Conservation (phyloP, 345 rosid species). For the Erucastrum elatum region DNA sequence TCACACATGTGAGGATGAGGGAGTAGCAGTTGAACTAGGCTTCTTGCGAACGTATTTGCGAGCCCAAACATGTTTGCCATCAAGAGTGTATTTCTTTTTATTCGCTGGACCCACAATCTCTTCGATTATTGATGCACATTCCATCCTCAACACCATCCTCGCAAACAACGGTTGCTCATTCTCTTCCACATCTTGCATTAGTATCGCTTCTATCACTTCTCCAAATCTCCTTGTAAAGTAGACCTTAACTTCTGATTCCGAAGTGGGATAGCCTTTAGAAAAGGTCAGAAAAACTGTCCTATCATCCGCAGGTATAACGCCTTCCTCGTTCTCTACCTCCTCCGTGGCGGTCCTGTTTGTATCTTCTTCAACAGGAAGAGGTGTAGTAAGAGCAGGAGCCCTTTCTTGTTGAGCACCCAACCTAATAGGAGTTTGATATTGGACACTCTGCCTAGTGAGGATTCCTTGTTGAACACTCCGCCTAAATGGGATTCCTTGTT, state of each 20-base stretch:
- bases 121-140: constrained; percentile 1
- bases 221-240: constrained; percentile 56
- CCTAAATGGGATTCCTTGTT: no score
- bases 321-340: not conserved
- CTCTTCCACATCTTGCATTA: constrained; percentile 49
- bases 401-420: not conserved
- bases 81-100: constrained; percentile 60
- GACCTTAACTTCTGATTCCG: constrained; percentile 49
- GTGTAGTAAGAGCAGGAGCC: not conserved
- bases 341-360: not conserved
- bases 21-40: not conserved
- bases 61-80: constrained; percentile 82
- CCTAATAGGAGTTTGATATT: not conserved
- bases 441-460: not conserved
- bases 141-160: constrained; percentile 42
- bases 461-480: not conserved
- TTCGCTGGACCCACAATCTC: constrained; percentile 36
- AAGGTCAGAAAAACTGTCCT: constrained; percentile 70
- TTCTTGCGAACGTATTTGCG: constrained; percentile 46
- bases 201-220: constrained; percentile 45
- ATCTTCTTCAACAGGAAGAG: constrained; percentile 5
- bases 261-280: constrained; percentile 64
- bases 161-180: constrained; percentile 56
- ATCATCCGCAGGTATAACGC: constrained; percentile 37
- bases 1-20: constrained; percentile 1